Evolutionary conservation across 768 basidiomycete species (phyloP), one percentile per base, ranked within the genome.

Genomic region (Leucosporidium creatinivorum): DNA sequence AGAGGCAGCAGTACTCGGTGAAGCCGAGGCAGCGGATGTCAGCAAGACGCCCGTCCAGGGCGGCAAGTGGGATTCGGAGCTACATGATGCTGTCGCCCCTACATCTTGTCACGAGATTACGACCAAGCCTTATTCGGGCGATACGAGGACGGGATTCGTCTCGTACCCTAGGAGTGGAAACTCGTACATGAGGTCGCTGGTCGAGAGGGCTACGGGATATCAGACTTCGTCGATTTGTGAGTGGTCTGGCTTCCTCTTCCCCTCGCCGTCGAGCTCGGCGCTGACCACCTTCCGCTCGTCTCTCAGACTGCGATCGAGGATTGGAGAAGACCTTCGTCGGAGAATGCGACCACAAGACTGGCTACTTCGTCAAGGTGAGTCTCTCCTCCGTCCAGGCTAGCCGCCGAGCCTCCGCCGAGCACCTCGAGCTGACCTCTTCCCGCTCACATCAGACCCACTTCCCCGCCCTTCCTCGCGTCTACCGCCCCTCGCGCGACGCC

Each of bases 131-230:
- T 70, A 67, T 56, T 4, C 28, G 0, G 23, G 62, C 23, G 39
- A 26, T 4, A 13, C 61, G 8, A 13, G 62, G 13, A 70, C 69
- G 1, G 62, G 55, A 9, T 70, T 73, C 26, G 73, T 56, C 0
- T 58, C 52, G 12, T 73, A 61, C 52, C 73, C 73, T 19, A 44
- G 73, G 10, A 58, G 52, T 12, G 73, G 73, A 5, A 68, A 68
- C 49, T 58, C 58, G 12, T 73, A 70, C 57, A 49, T 70, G 12
- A 59, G 73, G 0, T 62, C 31, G n/a, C 54, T 73, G 0, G 44
- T 73, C 23, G 73, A 73, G 60, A 48, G 73, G 18, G 59, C 69
- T 25, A 70, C 67, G 4, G 67, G 69, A 7, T 73, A 49, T 31
- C 73, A 73, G 62, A 66, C 67, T 18, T 51, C 44, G 4, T 63